These are phyloP conservation scores for Nymphaea colorata DNA, from an alignment of 164 flowering plant species.

Conservation along the genomic window DNA sequence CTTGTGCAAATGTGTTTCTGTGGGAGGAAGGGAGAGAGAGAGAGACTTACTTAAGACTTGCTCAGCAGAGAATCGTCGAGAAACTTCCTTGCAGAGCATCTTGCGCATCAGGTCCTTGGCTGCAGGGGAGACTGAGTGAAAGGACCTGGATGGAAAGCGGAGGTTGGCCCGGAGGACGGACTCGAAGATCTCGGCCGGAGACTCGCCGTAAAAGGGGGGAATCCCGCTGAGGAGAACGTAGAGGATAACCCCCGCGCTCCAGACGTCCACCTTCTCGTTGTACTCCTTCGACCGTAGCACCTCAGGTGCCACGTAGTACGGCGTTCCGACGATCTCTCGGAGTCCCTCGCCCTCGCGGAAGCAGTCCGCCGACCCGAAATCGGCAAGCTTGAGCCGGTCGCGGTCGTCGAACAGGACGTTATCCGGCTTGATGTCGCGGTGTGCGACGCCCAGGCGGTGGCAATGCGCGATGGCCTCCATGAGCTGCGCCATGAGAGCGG, in stretches of 20 bases:
- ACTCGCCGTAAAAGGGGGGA: conserved; percentile 71
- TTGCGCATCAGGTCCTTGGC: conserved; percentile 64
- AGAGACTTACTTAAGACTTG: conserved; percentile 64
- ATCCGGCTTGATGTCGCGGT: conserved; percentile 81
- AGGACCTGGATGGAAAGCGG: conserved; percentile 48
- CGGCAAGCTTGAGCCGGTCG: conserved; percentile 40
- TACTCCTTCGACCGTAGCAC: conserved; percentile 48
- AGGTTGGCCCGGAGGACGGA: conserved; percentile 57
- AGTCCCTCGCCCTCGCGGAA: conserved; percentile 11
- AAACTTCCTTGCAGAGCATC: conserved; percentile 63
- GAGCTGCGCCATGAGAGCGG: conserved; percentile 23
- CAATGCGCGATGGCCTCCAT: conserved; percentile 55
- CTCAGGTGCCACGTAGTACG: conserved; percentile 91
- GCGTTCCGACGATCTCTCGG: conserved; percentile 71
- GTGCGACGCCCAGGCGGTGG: conserved; percentile 55
- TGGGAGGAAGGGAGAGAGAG: neutral
- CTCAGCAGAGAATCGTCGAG: conserved; percentile 59
- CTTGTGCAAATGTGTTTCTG: neutral
- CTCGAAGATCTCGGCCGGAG: conserved; percentile 53
- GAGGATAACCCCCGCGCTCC: conserved; percentile 79
- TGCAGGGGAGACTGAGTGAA: conserved; percentile 41
- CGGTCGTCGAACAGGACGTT: conserved; percentile 48
- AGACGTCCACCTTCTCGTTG: conserved; percentile 72
- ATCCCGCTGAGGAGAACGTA: conserved; percentile 65
- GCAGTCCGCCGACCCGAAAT: conserved; percentile 73